Percentiles rank a stretch among this genome's conserved stretches.
Conservation (phyloP, 2,329 filamentous ascomycete genomes). For the Arthroderma sp. region DNA sequence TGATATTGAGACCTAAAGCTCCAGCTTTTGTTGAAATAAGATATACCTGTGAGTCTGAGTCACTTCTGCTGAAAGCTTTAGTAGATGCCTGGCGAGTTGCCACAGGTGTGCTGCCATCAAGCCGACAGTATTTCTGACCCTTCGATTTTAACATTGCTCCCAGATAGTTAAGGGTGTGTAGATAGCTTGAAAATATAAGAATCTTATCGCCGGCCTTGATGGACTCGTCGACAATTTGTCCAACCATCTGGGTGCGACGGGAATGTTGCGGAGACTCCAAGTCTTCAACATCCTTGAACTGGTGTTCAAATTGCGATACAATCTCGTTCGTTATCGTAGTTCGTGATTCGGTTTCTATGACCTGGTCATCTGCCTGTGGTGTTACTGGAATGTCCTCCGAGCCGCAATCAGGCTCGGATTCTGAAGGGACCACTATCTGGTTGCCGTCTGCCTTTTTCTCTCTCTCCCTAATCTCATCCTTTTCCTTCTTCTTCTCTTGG, state of each 20-base stretch:
- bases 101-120: constrained; percentile 56
- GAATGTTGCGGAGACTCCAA: constrained; percentile 44
- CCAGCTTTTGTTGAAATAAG: constrained; percentile 76
- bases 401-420: constrained; percentile 8
- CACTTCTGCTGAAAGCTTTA: constrained; percentile 54
- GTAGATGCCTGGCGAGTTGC: constrained; percentile 48
- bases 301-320: constrained; percentile 13
- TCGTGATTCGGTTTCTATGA: background rate
- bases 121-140: constrained; percentile 40
- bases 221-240: constrained; percentile 56
- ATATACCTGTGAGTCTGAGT: constrained; percentile 46
- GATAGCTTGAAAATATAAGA: constrained; percentile 66
- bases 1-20: constrained; percentile 71
- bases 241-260: constrained; percentile 55
- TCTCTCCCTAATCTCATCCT: background rate
- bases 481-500: constrained; percentile 20
- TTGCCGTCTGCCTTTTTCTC: background rate
- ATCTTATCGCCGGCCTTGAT: constrained; percentile 56
- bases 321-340: constrained; percentile 6
- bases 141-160: constrained; percentile 43
- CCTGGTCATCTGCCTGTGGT: background rate
- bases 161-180: constrained; percentile 59
- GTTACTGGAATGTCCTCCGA: constrained; percentile 7
- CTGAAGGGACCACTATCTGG: constrained; percentile 4
- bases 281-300: constrained; percentile 22